Conservation (phyloP, 495 filamentous ascomycete genomes). For the Rostrohypoxylon terebratum region DNA sequence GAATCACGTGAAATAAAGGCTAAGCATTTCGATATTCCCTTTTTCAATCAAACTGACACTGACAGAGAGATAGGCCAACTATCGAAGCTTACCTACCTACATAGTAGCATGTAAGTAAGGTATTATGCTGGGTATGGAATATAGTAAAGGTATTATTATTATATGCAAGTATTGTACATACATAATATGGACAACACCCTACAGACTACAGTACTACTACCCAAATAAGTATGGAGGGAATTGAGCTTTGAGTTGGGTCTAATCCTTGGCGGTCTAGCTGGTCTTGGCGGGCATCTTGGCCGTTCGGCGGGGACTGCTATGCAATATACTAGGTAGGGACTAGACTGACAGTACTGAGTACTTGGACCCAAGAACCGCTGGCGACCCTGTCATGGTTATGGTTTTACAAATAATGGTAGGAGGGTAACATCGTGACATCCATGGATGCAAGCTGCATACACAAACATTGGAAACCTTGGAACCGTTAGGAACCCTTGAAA, state of each 20-base stretch:
- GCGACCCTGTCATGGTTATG: constrained; percentile 39
- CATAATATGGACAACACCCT: constrained; percentile 1
- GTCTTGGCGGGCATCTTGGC: constrained; percentile 25
- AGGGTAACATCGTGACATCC: constrained; percentile 30
- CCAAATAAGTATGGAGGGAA: too few species aligned
- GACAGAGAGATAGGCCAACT: constrained; percentile 1
- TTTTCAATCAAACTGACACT: not conserved
- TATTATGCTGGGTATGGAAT: not conserved
- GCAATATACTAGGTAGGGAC: constrained; percentile 1
- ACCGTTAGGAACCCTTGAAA: not conserved
- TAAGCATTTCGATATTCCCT: not conserved
- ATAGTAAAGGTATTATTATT: not conserved
- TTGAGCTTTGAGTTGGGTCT: not conserved
- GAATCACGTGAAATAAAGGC: constrained; percentile 21
- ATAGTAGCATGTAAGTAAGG: not conserved
- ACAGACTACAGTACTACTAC: too few species aligned
- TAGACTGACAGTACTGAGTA: not conserved
- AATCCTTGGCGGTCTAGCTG: constrained; percentile 26
- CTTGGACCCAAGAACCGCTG: constrained; percentile 21
- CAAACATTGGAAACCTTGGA: constrained; percentile 3
- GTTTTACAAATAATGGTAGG: constrained; percentile 49
- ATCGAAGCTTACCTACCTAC: too few species aligned
- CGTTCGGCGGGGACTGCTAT: constrained; percentile 22
- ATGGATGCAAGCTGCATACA: constrained; percentile 1
- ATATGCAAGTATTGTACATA: constrained; percentile 1